Percentiles rank a stretch among this genome's conserved stretches.
Conservation (phyloP, 2,329 filamentous ascomycete genomes). For the Exophiala aquamarina region DNA sequence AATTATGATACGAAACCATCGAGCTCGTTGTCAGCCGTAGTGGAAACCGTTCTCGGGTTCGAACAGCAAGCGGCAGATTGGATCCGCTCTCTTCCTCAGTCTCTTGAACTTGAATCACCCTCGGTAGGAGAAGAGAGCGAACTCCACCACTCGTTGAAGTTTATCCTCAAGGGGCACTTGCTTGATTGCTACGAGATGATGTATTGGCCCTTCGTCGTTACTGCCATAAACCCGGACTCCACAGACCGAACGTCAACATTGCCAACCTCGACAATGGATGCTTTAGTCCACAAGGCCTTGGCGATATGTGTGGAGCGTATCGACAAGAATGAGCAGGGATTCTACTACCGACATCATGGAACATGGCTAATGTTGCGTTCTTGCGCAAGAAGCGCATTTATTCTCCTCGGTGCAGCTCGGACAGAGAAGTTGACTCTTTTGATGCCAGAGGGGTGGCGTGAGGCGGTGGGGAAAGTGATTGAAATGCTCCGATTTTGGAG, state of each 20-base stretch:
- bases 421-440: conserved; percentile 36
- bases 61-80: conserved; percentile 34
- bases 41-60: conserved; percentile 30
- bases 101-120: conserved; percentile 19
- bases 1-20: conserved; percentile 40
- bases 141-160: conserved; percentile 34
- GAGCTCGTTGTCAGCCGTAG: conserved; percentile 29
- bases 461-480: conserved; percentile 29
- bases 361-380: conserved; percentile 37
- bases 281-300: conserved; percentile 33
- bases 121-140: conserved; percentile 24
- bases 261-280: conserved; percentile 23
- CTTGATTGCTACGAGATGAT: conserved; percentile 40
- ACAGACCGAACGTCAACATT: conserved; percentile 32
- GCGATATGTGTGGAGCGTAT: conserved; percentile 35
- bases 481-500: conserved; percentile 32
- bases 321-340: conserved; percentile 34
- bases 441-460: conserved; percentile 32
- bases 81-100: conserved; percentile 24
- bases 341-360: conserved; percentile 36
- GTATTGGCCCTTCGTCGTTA: conserved; percentile 38
- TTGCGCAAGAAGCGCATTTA: conserved; percentile 34
- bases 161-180: conserved; percentile 37
- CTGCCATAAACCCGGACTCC: conserved; percentile 32
- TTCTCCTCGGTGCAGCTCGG: conserved; percentile 32